Conservation (phyloP, 176 grass and related monocot genomes). For the Chrysopogon serrulatus region DNA sequence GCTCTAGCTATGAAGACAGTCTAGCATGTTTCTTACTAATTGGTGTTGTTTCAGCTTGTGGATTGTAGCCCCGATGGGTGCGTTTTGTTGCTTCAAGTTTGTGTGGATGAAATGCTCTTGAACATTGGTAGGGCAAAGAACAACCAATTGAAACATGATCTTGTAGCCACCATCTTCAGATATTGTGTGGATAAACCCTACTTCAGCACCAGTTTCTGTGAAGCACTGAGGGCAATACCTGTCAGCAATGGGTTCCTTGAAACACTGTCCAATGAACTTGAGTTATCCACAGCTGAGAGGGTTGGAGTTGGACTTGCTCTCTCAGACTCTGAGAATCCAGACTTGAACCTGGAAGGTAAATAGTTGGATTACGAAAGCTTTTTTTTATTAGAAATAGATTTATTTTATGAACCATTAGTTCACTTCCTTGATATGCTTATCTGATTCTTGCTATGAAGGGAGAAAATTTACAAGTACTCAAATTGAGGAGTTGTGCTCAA, state of each 20-base stretch:
- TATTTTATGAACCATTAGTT: background rate
- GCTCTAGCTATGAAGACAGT: background rate
- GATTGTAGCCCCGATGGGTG: constrained; percentile 68
- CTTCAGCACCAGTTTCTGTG: constrained; percentile 69
- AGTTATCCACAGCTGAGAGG: constrained; percentile 62
- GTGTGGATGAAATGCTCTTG: constrained; percentile 62
- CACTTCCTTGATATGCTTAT: constrained; percentile 1
- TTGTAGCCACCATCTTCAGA: constrained; percentile 54
- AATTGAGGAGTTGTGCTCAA: constrained; percentile 72
- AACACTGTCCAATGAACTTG: constrained; percentile 68
- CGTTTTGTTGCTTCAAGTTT: constrained; percentile 66
- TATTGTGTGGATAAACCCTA: constrained; percentile 66
- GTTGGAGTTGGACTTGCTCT: constrained; percentile 72
- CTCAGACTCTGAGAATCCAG: constrained; percentile 68
- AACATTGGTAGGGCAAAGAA: constrained; percentile 34
- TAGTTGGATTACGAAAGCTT: background rate
- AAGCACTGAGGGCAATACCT: constrained; percentile 52
- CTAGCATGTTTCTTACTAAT: constrained; percentile 11
- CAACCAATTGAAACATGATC: constrained; percentile 30
- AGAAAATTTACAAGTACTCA: constrained; percentile 70
- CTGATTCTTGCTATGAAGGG: constrained; percentile 36
- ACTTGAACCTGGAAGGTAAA: constrained; percentile 62
- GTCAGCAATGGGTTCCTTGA: constrained; percentile 51
- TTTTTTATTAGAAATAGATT: background rate
- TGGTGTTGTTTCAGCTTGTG: constrained; percentile 45